phyloP scores from a whole-genome alignment of 164 flowering plant genomes.

The Nymphaea thermarum region DNA sequence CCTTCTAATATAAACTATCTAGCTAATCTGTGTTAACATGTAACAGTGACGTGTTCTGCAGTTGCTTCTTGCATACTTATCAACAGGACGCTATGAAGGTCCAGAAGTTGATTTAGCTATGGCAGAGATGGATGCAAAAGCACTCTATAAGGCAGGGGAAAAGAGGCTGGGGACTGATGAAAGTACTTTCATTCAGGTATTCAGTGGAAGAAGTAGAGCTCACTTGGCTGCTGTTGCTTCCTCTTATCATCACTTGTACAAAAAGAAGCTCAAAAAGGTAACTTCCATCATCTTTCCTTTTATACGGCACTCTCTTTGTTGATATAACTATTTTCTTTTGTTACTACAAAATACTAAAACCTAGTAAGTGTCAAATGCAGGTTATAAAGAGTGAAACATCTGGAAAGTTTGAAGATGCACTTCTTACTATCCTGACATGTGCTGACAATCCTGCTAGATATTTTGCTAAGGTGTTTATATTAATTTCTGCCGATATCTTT shows the following conservation, averaged over 20 bases:
- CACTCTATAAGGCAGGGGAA: conserved; percentile 61
- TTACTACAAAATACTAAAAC: background rate
- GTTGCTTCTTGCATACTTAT: conserved; percentile 61
- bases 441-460: conserved; percentile 53
- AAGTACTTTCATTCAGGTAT: conserved; percentile 42
- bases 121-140: conserved; percentile 55
- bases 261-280: conserved; percentile 54
- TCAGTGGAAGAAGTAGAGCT: conserved; percentile 58
- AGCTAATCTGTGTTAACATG: no score
- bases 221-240: conserved; percentile 52
- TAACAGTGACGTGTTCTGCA: conserved; percentile 11
- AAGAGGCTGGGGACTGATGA: conserved; percentile 63
- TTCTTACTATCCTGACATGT: conserved; percentile 48
- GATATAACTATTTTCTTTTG: background rate
- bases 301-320: no score
- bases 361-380: conserved; percentile 21
- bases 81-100: conserved; percentile 55
- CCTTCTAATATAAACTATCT: no score
- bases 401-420: conserved; percentile 41
- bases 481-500: background rate
- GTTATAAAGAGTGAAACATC: conserved; percentile 72
- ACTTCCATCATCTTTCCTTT: background rate
- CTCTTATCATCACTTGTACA: conserved; percentile 36
- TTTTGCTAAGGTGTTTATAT: conserved; percentile 51
- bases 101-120: conserved; percentile 40